Evolutionary conservation across 192 early-diverging fungal genomes (phyloP), one percentile per base, ranked within the genome.

Genomic region (Funneliformis geosporum): DNA sequence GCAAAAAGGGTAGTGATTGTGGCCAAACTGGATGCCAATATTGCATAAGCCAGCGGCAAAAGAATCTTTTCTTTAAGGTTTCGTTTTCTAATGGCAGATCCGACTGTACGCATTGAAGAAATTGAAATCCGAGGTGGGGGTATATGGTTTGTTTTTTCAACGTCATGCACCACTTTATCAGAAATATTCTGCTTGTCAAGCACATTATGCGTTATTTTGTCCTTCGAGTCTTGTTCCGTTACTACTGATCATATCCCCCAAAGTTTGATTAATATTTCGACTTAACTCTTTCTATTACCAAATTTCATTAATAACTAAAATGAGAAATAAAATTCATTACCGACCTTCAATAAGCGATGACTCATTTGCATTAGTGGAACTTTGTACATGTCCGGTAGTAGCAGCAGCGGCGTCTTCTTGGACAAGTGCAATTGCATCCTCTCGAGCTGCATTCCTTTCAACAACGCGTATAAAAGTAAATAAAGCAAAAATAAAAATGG

Each of bases 1-100:
- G 94, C 94, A 90, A 94, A 94, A 40, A 95, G 80, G 0, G 92
- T 92, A 23, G 92, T 93, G 42, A 93, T 85, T 7, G 92, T 89
- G 0, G 89, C 94, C 93, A 95, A 93, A 68, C 92, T 85, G 2
- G 92, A 92, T 39, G 93, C 94, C 66, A 95, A 77, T 9, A 89
- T 86, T 2, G 94, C 93, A 75, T 95, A 95, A 0, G 90, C 81
- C 38, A 95, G 73, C 4, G 94, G 94, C 3, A 95, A 84, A 46
- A 87, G 85, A 72, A 90, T 21, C 33, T 33, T 25, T 11, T 65
- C 62, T 65, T 42, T 80, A 75, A 21, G 79, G 44, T 14, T 80
- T n/a, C 4, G 60, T 50, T 33, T 59, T 33, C 39, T 84, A 77
- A 14, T 78, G 65, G 9, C 80, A 84, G 25, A 84, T 79, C 28